Evolutionary conservation across 257 asterid genomes (phyloP).

Genomic region (Nicotiana undulata): DNA sequence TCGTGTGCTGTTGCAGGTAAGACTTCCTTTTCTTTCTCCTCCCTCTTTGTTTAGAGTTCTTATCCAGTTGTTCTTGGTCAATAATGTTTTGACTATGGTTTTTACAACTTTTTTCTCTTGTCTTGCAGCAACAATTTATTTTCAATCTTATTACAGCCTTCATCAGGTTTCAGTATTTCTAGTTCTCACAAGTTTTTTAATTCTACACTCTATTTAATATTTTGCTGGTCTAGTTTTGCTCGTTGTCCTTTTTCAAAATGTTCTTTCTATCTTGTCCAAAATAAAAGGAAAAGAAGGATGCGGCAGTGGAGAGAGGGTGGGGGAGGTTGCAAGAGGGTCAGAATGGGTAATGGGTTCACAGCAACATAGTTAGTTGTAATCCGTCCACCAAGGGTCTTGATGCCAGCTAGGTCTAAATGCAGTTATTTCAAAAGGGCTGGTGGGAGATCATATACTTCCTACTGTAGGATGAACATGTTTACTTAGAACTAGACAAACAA

Average conservation of each 20-base stretch:
- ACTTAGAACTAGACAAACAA: neutral
- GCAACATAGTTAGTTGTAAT: neutral
- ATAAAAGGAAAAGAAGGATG: neutral
- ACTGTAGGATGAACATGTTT: neutral
- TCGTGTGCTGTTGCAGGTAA: constrained; percentile 51
- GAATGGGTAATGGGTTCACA: neutral
- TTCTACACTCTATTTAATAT: neutral
- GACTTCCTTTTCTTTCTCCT: constrained; percentile 8
- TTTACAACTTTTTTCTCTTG: constrained; percentile 15
- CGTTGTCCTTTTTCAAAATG: neutral
- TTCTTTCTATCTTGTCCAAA: neutral
- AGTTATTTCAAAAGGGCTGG: neutral
- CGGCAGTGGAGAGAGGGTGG: neutral
- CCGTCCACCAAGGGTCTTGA: neutral
- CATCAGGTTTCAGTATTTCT: constrained; percentile 43
- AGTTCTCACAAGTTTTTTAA: neutral
- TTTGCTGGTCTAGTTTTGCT: neutral
- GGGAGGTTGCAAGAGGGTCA: neutral
- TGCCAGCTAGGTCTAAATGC: neutral
- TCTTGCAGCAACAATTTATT: constrained; percentile 64
- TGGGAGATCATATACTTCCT: neutral
- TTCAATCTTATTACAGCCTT: constrained; percentile 38
- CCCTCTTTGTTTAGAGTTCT: neutral
- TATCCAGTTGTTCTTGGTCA: neutral
- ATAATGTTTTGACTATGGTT: neutral